Evolutionary conservation across 345 rosid species (phyloP).

Genomic region (Firmiana major): DNA sequence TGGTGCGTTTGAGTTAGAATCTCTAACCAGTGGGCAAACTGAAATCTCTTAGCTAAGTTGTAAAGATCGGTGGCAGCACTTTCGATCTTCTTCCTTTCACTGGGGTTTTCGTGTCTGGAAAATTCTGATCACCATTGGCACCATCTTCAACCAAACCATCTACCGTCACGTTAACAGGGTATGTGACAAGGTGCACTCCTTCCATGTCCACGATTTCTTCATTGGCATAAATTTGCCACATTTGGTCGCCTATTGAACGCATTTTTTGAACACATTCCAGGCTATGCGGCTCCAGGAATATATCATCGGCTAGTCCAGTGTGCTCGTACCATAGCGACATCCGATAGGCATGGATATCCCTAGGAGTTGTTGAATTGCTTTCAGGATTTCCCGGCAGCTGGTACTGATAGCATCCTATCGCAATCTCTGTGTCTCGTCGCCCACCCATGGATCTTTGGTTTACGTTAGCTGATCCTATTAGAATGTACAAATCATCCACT

Average conservation of each 20-base stretch:
- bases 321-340: slow-evolving; percentile 59
- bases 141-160: slow-evolving; percentile 60
- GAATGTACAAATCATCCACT: slow-evolving; percentile 70
- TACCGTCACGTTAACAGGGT: slow-evolving; percentile 50
- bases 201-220: slow-evolving; percentile 68
- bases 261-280: slow-evolving; percentile 55
- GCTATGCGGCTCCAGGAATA: slow-evolving; percentile 48
- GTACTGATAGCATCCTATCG: slow-evolving; percentile 56
- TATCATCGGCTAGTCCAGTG: slow-evolving; percentile 39
- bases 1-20: too few relatives aligned
- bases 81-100: slow-evolving; percentile 71
- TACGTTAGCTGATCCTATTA: slow-evolving; percentile 81
- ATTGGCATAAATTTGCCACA: slow-evolving; percentile 68
- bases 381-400: slow-evolving; percentile 27
- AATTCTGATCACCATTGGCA: slow-evolving; percentile 33
- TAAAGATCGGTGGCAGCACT: background rate
- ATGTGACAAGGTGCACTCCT: slow-evolving; percentile 66
- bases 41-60: too few relatives aligned
- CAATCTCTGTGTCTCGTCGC: slow-evolving; percentile 80
- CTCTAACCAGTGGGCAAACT: too few relatives aligned
- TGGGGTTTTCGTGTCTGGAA: slow-evolving; percentile 75
- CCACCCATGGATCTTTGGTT: slow-evolving; percentile 82
- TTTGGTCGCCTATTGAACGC: slow-evolving; percentile 47
- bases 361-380: background rate
- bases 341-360: slow-evolving; percentile 37